Conservation (phyloP, 352 stramenopile genomes). For the Plasmopara muralis region DNA sequence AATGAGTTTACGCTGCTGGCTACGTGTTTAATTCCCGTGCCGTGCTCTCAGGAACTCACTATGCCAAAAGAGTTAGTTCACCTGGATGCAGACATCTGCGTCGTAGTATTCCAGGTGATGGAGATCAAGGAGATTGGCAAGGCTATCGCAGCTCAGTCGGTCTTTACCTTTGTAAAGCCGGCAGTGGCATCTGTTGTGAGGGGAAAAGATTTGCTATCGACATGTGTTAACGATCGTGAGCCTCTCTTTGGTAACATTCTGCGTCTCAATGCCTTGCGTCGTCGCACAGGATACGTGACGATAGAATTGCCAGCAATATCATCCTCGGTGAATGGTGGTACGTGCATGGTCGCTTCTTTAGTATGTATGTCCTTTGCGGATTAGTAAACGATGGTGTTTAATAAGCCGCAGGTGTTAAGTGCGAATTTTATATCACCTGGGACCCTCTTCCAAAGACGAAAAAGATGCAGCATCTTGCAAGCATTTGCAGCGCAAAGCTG, state of each 20-base stretch:
- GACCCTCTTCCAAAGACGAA: constrained; percentile 28
- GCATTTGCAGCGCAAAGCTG: constrained; percentile 35
- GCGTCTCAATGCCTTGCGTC: constrained; percentile 37
- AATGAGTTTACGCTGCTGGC: constrained; percentile 55
- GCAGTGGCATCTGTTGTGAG: constrained; percentile 11
- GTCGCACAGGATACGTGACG: constrained; percentile 40
- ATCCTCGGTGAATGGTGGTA: constrained; percentile 42
- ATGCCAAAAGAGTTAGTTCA: constrained; percentile 42
- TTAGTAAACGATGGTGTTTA: no score
- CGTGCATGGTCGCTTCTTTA: constrained; percentile 5
- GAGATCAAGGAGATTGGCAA: constrained; percentile 46
- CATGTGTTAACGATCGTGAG: constrained; percentile 21
- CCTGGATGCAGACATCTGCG: constrained; percentile 33
- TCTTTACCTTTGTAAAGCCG: constrained; percentile 37
- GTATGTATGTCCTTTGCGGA: no score
- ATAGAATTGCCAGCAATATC: constrained; percentile 49
- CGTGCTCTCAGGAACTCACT: constrained; percentile 50
- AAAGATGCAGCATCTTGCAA: constrained; percentile 40
- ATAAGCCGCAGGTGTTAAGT: constrained; percentile 39
- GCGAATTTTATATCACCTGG: constrained; percentile 47
- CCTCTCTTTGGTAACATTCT: constrained; percentile 66
- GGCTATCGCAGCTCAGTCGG: constrained; percentile 24
- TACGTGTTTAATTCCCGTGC: constrained; percentile 58
- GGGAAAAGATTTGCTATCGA: constrained; percentile 44
- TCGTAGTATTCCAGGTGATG: constrained; percentile 60